A percentile compares a stretch with the other conserved stretches of the same genome.
Evolutionary conservation across 768 basidiomycete genomes (phyloP).

Genomic region (Erythrobasidium yunnanense): DNA sequence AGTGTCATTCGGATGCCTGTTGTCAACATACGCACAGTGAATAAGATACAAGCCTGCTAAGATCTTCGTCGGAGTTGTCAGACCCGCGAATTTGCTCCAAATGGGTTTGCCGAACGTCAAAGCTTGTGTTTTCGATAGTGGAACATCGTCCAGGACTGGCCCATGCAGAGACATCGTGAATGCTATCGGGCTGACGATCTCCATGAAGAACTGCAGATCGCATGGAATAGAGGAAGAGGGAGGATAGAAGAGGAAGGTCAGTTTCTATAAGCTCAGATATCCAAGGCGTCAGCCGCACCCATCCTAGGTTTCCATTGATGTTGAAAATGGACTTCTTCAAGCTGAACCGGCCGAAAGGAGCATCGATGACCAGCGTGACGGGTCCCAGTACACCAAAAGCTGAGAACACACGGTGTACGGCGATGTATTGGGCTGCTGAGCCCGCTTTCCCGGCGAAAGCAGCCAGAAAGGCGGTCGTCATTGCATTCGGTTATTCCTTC

Average conservation of each 20-base stretch:
- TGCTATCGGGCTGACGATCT: slow-evolving; percentile 13
- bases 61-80: slow-evolving; percentile 23
- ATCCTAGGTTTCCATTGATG: slow-evolving; percentile 11
- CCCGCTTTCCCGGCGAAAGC: not conserved
- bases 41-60: slow-evolving; percentile 9
- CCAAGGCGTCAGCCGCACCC: not conserved
- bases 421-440: slow-evolving; percentile 17
- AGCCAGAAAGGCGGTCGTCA: not conserved
- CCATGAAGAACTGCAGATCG: slow-evolving; percentile 1
- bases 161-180: slow-evolving; percentile 2
- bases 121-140: not conserved
- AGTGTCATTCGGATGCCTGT: not conserved
- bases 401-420: slow-evolving; percentile 5
- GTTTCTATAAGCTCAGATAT: not conserved
- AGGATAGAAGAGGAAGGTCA: slow-evolving; percentile 2
- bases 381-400: not conserved
- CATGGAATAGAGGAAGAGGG: not conserved
- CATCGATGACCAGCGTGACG: slow-evolving; percentile 9
- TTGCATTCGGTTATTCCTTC: too few species aligned
- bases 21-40: slow-evolving; percentile 2
- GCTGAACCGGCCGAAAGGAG: slow-evolving; percentile 26
- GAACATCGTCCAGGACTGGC: slow-evolving; percentile 5
- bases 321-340: slow-evolving; percentile 5
- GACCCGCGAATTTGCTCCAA: not conserved
- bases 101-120: not conserved